Conservation (phyloP, 805 yeast genomes). For the Yarrowia sp. region DNA sequence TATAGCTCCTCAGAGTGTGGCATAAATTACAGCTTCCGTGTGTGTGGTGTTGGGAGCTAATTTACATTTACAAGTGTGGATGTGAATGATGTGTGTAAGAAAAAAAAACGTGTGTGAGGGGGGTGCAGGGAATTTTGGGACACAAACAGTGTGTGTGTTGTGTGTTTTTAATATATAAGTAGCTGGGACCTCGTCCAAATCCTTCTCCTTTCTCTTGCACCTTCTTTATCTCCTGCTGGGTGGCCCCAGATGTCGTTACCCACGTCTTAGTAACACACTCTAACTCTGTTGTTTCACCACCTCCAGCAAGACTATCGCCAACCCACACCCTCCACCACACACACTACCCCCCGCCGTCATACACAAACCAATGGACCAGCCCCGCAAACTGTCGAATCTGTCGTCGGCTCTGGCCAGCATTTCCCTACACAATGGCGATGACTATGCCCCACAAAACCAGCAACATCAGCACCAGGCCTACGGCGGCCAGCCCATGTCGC, state of each 20-base stretch:
- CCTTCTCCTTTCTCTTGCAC: background rate
- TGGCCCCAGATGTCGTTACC: background rate
- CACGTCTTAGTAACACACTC: slow-evolving; percentile 7
- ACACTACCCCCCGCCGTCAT: background rate
- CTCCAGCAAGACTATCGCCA: slow-evolving; percentile 19
- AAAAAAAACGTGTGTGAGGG: background rate
- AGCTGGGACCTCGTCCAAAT: background rate
- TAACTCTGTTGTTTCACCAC: slow-evolving; percentile 21
- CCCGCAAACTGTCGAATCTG: slow-evolving; percentile 36
- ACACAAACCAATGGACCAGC: slow-evolving; percentile 27
- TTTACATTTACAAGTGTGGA: slow-evolving; percentile 1
- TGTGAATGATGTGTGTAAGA: background rate
- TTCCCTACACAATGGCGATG: slow-evolving; percentile 30
- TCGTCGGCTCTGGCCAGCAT: slow-evolving; percentile 38
- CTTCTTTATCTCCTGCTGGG: background rate
- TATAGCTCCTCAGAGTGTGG: background rate
- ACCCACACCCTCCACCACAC: background rate
- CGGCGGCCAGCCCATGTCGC: slow-evolving; percentile 6
- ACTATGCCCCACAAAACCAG: slow-evolving; percentile 9
- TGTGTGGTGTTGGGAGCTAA: slow-evolving; percentile 1
- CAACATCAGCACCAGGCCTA: slow-evolving; percentile 22
- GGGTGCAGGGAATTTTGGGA: background rate
- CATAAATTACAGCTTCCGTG: background rate
- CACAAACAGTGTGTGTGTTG: background rate
- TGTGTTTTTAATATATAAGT: background rate